These are phyloP conservation scores for Termitomyces sp. DNA, from an alignment of 768 basidiomycete species.

Conservation along the genomic window DNA sequence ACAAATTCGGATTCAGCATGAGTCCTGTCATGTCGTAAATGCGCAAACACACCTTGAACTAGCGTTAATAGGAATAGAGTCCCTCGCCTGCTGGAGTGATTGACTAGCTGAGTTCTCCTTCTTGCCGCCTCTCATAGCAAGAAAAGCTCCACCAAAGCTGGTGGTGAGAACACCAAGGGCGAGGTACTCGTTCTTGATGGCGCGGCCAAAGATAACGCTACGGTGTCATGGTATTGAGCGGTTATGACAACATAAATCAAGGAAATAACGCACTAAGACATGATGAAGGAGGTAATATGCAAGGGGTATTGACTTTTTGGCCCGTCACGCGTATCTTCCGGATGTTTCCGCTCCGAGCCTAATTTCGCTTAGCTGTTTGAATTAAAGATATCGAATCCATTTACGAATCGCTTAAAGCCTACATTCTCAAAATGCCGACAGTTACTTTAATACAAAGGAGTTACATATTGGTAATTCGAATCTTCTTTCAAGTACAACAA, in stretches of 20 bases:
- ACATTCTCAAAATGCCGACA: not conserved
- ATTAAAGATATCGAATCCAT: not conserved
- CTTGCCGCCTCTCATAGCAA: constrained; percentile 52
- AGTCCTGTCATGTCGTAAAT: not conserved
- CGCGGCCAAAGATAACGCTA: constrained; percentile 75
- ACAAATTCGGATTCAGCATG: constrained; percentile 9
- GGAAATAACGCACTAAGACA: constrained; percentile 15
- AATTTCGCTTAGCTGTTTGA: too few species aligned
- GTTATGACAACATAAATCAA: not conserved
- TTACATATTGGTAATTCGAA: not conserved
- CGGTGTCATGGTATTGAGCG: not conserved
- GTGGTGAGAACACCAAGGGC: constrained; percentile 59
- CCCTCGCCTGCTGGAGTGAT: constrained; percentile 53
- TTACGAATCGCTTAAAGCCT: too few species aligned
- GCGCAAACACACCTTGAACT: constrained; percentile 55
- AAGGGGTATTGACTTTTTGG: constrained; percentile 14
- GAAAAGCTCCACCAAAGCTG: constrained; percentile 48
- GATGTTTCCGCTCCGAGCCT: constrained; percentile 15
- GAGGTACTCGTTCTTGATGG: constrained; percentile 78
- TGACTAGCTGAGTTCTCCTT: constrained; percentile 38
- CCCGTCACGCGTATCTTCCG: constrained; percentile 12
- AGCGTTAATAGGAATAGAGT: constrained; percentile 57
- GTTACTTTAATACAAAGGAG: not conserved
- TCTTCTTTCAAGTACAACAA: not conserved
- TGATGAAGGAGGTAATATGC: constrained; percentile 7